Evolutionary conservation across 2,329 filamentous ascomycete species (phyloP), one percentile per base, ranked within the genome.

Genomic region (Diaporthe batatas): DNA sequence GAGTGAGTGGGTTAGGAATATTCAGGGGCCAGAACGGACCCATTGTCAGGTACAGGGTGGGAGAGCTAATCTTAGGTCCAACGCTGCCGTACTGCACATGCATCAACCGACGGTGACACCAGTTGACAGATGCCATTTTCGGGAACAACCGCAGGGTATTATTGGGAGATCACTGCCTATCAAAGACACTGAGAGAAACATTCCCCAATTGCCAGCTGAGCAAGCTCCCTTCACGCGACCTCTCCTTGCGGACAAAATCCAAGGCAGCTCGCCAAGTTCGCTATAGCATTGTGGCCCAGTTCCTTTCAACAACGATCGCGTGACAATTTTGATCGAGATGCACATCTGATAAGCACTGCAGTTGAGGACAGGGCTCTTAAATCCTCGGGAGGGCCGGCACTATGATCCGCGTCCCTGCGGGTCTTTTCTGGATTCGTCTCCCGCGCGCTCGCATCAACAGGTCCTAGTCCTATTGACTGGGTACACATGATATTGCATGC

Each of bases 381-480:
- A 25, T 16, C 44, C 21, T 21, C 21, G 44, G 59, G 29, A 23
- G 11, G 29, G 6, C 44, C 59, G 59, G 44, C 44, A 51, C 25
- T 6, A 29, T 21, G 6, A 23, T 36, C 59, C 59, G 29, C 23
- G 34, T 16, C 21, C 44, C 21, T 51, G 59, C 29, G 59, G 59
- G 59, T 65, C 59, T 36, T 16, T 65, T 65, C 59, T 36, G 16
- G 21, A 65, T 65, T 34, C 29, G 59, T 51, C 59, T 51, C 29
- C 59, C 59, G 59, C 59, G 59, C 59, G 59, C 44, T 21, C 14
- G 59, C 59, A 65, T 65, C 29, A 51, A 65, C 29, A 36, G n/a
- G 44, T 65, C 59, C 59, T 65, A 51, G 59, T 65, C 36, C 36
- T 39, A 65, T 49, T 16, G 59, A 65, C 59, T 23, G 42, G 59